A percentile compares a stretch with the other conserved stretches of the same genome.
Evolutionary conservation across 1,139 yeast species (phyloP).

Genomic region (Wickerhamomyces sp.): DNA sequence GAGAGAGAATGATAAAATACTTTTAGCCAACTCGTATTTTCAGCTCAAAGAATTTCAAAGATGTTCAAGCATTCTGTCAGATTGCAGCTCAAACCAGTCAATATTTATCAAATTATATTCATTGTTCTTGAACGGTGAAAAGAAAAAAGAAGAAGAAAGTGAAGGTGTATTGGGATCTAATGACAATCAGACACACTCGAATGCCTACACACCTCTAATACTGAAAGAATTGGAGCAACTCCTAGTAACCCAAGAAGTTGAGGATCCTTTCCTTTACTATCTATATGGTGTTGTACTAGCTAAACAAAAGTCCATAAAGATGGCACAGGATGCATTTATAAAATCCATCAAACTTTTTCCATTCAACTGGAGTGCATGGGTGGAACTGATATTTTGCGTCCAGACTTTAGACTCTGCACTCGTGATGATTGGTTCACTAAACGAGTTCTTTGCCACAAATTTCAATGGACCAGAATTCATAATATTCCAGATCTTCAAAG

Average conservation of each 20-base stretch:
- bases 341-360: slow-evolving; percentile 60
- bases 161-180: slow-evolving; percentile 57
- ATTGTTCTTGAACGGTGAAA: slow-evolving; percentile 67
- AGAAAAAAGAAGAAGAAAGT: slow-evolving; percentile 63
- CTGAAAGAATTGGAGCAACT: slow-evolving; percentile 34
- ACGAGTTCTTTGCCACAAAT: slow-evolving; percentile 25
- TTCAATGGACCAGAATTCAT: slow-evolving; percentile 24
- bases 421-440: slow-evolving; percentile 38
- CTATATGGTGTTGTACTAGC: slow-evolving; percentile 62
- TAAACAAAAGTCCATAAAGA: slow-evolving; percentile 52
- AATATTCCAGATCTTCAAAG: slow-evolving; percentile 66
- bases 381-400: slow-evolving; percentile 66
- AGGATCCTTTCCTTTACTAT: slow-evolving; percentile 60
- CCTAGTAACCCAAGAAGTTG: slow-evolving; percentile 1
- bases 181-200: slow-evolving; percentile 31
- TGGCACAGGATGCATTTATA: slow-evolving; percentile 57
- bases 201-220: slow-evolving; percentile 25
- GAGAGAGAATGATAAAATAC: slow-evolving; percentile 39
- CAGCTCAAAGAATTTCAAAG: slow-evolving; percentile 84
- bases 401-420: slow-evolving; percentile 60
- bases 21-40: slow-evolving; percentile 71
- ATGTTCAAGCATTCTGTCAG: slow-evolving; percentile 55
- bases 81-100: slow-evolving; percentile 50
- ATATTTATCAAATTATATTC: slow-evolving; percentile 67
- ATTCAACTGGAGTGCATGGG: slow-evolving; percentile 94